Base-by-base conservation (phyloP, 371 early-diverging fungal genomes). In the Parasitella parasitica region DNA sequence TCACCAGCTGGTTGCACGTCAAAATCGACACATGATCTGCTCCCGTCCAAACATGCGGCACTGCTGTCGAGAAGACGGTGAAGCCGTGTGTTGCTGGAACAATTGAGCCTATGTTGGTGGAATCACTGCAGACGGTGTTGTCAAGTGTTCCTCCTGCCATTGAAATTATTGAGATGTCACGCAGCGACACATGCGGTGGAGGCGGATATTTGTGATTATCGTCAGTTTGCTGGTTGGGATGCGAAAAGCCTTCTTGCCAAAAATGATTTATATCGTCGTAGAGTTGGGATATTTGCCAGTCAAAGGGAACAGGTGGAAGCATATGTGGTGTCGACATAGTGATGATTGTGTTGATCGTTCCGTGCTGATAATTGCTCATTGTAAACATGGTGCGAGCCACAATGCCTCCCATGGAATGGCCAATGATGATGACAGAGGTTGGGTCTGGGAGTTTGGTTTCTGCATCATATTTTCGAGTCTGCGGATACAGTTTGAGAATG, bases 351-450 rank as follows among this genome's bases (percentile, higher is more conserved):
- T 89, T 86, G 50, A 97, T 88, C 0, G 91, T 83, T 2, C 91
- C 91, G 2, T 85, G 82, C 4, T 79, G 75, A 67, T 92, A 92
- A 64, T 88, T 91, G n/a, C 73, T 65, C 70, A 93, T 75, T 1
- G 86, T 86, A 55, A 94, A 83, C 64, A 92, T 81, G 6, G 90
- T 83, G 11, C 97, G 78, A 12, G 96, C 96, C 2, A 97, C 97
- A 15, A 96, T 83, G 24, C 98, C 98, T 15, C 98, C 98, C 97
- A 98, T 97, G 13, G 96, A 96, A 65, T 97, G 98, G 3, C 94
- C 97, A 34, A 98, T 75, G 16, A 98, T 75, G 7, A 94, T 73
- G 20, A 97, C 95, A 12, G 93, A 89, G 5, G 84, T 81, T 13
- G 87, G 87, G 28, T 76, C 77, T 20, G 87, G 87, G 13, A 78